Base-by-base conservation (phyloP, 805 yeast genomes). In the Zygotorulaspora florentina region DNA sequence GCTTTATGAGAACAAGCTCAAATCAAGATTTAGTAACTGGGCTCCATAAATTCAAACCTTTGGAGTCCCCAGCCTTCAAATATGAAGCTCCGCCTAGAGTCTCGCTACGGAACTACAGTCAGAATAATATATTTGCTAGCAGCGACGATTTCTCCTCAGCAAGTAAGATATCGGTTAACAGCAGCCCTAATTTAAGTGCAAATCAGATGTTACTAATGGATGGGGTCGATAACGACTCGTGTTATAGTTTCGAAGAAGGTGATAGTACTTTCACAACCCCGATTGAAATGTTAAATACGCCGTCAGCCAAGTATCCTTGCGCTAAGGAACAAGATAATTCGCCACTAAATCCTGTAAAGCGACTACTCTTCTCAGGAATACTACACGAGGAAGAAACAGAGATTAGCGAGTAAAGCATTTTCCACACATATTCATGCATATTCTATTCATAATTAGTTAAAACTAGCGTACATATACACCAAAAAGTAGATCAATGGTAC, bases 71-170 rank as follows among this genome's bases (percentile, higher is more conserved):
- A 6, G 29, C 43, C 11, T 55, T 51, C 42, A 53, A 42, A 36
- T 50, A 51, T 16, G 64, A 58, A n/a, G 57, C 59, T 2, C 65
- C 66, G 10, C 65, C 65, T 23, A 56, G 46, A 29, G 50, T 61
- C n/a, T 56, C 62, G 4, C 49, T 57, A 3, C 40, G 47, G 12
- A 43, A 48, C 17, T 52, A 42, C 36, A 40, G 47, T 18, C 42
- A 35, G 31, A 43, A 45, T 31, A 46, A 36, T 12, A 43, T 42
- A 17, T 39, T 45, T 13, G 47, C 48, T 2, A 51, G 49, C 36
- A 48, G 54, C 9, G 54, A 50, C n/a, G 54, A 50, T 27, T 44
- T 42, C 18, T 44, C 48, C 16, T 44, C 45, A 11, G 43, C 44
- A 12, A 50, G 46, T 28, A 45, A 48, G 18, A 17, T 45, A 12